Base-by-base conservation (phyloP, 805 yeast genomes). In the Candida hungchunana region DNA sequence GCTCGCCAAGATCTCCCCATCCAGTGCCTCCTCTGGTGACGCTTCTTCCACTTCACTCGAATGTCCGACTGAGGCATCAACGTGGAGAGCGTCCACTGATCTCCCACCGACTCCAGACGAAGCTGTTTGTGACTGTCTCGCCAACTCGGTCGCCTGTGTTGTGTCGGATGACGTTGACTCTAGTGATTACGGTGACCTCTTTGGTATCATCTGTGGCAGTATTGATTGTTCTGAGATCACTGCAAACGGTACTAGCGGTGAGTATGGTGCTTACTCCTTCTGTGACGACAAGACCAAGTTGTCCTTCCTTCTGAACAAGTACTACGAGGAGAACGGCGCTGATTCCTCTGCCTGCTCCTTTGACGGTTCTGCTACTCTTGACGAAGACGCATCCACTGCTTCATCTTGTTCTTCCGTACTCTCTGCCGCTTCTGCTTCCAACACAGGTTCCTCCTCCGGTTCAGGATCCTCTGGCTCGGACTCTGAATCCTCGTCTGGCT, bases 51-150 rank as follows among this genome's bases (percentile, higher is more conserved):
- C 66, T 25, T 42, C 60, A 5, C 39, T 65, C 13, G 48, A 59
- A 11, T 77, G 83, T 59, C 82, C 82, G 23, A 51, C 74, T 3
- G 47, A 73, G 39, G 70, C 71, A 26, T 33, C 62, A 12, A 58
- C 73, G 51, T 85, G 95, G 95, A 62, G 58, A 44, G 93, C 89
- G 15, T 60, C 81, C 11, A 67, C 81, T 17, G 60, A 58, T 11
- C 69, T 85, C 51, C 95, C 95, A 26, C 93, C 90, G 48, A 77
- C 89, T 23, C 95, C 95, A 34, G 69, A 81, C 48, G 59, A 71
- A 47, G 70, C 60, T 30, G 71, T 74, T 31, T 85, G 95, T 64
- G 70, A 71, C 46, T 85, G 95, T 66, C 46, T 81, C 36, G 51
- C 61, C 23, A 42, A 55, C 16, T 63, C 83, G 5, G 67, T 76